phyloP scores from a whole-genome alignment of 352 stramenopile genomes.

The Pythium sukuiense region DNA sequence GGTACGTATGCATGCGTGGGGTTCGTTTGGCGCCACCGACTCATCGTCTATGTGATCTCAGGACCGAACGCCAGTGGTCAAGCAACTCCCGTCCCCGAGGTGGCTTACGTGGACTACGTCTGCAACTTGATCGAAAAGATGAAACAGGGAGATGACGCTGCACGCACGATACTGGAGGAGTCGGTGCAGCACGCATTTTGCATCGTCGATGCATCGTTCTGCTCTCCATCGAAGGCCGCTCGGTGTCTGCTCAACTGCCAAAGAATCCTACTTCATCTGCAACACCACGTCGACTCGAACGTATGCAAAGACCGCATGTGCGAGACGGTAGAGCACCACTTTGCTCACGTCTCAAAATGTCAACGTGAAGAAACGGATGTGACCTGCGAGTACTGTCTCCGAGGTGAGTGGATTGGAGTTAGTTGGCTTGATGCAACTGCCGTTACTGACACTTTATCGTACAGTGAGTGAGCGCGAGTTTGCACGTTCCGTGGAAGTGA shows the following conservation, averaged over 20 bases:
- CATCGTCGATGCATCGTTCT: conserved; percentile 37
- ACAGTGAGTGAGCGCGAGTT: conserved; percentile 30
- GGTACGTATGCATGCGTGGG: background rate
- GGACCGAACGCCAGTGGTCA: background rate
- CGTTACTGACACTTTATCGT: background rate
- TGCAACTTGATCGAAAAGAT: conserved; percentile 20
- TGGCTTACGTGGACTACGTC: conserved; percentile 17
- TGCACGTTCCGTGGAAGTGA: conserved; percentile 30
- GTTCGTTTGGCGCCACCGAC: background rate
- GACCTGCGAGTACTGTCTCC: conserved; percentile 36
- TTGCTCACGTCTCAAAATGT: conserved; percentile 30
- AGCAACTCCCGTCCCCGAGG: background rate
- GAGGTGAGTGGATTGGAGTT: conserved; percentile 21
- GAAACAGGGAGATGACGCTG: conserved; percentile 13
- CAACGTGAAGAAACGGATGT: conserved; percentile 16
- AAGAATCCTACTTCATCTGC: conserved; percentile 30
- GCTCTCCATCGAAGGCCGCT: conserved; percentile 26
- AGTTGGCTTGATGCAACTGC: too few species aligned
- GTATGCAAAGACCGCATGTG: conserved; percentile 30
- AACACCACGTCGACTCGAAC: conserved; percentile 30
- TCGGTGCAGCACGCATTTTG: conserved; percentile 23
- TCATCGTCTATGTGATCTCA: background rate
- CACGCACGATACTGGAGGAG: conserved; percentile 19
- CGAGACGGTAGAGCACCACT: conserved; percentile 32
- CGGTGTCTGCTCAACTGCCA: conserved; percentile 33